Conservation (phyloP, 345 rosid species). For the Nasturtium officinale region DNA sequence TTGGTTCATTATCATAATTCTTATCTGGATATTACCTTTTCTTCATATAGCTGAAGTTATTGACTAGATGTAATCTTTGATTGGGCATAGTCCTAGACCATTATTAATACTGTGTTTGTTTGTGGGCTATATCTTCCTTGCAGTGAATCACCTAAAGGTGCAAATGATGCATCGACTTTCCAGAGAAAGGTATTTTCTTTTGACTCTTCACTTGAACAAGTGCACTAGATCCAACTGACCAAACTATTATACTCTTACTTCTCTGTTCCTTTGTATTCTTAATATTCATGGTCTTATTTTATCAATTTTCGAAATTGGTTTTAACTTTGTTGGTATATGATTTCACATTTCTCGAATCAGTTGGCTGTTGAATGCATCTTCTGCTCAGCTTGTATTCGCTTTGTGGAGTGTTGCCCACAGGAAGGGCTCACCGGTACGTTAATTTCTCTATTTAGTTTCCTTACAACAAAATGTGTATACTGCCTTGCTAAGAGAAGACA, state of each 20-base stretch:
- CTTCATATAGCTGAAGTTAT: constrained; percentile 30
- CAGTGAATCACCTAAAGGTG: constrained; percentile 98
- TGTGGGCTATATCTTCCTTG: constrained; percentile 38
- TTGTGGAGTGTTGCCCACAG: constrained; percentile 96
- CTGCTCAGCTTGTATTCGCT: constrained; percentile 99
- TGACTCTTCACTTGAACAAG: constrained; percentile 3
- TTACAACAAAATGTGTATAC: constrained; percentile 31
- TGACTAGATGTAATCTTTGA: constrained; percentile 22
- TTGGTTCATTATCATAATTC: constrained; percentile 32
- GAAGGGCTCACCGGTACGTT: constrained; percentile 95
- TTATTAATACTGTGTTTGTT: constrained; percentile 27
- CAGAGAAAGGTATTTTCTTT: constrained; percentile 82
- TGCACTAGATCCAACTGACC: constrained; percentile 6
- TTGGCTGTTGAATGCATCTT: constrained; percentile 99
- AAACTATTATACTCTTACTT: constrained; percentile 6
- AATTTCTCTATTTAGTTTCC: constrained; percentile 23
- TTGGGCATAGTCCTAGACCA: constrained; percentile 9
- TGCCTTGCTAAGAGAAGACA: constrained; percentile 30
- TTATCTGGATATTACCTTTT: constrained; percentile 24
- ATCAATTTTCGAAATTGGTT: neutral
- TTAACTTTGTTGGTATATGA: constrained; percentile 32
- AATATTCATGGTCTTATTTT: constrained; percentile 6
- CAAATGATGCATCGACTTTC: constrained; percentile 97
- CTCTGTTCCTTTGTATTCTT: neutral
- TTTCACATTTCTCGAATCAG: constrained; percentile 49